Conservation (phyloP, 805 yeast species). For the Candida ponderosae region DNA sequence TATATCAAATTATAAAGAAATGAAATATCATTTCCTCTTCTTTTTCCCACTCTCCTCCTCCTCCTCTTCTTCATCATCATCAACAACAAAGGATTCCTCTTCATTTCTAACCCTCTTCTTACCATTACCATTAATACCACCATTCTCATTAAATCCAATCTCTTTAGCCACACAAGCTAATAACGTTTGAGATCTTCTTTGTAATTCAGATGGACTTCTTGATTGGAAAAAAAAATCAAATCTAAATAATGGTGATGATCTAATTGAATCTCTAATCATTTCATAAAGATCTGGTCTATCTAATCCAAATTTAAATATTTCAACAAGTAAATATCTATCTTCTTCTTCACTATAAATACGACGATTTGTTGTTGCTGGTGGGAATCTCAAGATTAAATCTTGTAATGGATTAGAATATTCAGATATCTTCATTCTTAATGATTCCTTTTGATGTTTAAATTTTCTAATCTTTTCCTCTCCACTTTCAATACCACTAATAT, state of each 20-base stretch:
- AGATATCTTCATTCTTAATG: constrained; percentile 67
- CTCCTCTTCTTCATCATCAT: constrained; percentile 2
- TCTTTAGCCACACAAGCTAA: constrained; percentile 72
- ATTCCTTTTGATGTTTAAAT: constrained; percentile 64
- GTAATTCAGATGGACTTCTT: constrained; percentile 67
- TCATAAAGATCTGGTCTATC: constrained; percentile 78
- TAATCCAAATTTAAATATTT: constrained; percentile 71
- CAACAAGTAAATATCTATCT: constrained; percentile 79
- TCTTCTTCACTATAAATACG: constrained; percentile 81
- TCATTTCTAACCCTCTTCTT: constrained; percentile 6
- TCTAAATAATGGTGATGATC: constrained; percentile 69
- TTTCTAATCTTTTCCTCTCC: constrained; percentile 81
- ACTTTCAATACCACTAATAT: constrained; percentile 68
- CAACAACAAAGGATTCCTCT: background rate
- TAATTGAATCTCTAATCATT: constrained; percentile 62
- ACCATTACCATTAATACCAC: constrained; percentile 11
- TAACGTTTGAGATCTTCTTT: constrained; percentile 76
- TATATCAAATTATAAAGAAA: no score
- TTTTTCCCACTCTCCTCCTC: background rate
- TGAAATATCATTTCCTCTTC: no score
- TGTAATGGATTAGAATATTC: constrained; percentile 70
- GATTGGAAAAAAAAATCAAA: constrained; percentile 85
- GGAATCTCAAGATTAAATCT: constrained; percentile 63
- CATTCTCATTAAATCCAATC: constrained; percentile 31
- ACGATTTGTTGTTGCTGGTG: constrained; percentile 60